These are phyloP conservation scores for Medicago arabica DNA, from an alignment of 306 rosid genomes.

Conservation along the genomic window DNA sequence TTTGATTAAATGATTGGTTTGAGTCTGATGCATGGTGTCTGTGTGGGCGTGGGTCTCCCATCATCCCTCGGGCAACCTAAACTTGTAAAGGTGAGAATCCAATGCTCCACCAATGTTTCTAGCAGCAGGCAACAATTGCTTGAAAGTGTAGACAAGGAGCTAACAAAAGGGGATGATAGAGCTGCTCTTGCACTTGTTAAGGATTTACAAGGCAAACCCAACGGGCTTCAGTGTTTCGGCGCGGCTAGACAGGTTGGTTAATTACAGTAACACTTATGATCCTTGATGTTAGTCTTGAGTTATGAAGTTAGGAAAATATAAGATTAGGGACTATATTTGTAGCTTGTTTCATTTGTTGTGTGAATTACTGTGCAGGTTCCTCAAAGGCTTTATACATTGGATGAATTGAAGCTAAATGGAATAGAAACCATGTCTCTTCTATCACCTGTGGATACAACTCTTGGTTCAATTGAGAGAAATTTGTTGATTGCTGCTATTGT, in stretches of 20 bases:
- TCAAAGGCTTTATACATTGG: constrained; percentile 92
- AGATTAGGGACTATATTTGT: background rate
- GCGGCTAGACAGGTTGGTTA: constrained; percentile 77
- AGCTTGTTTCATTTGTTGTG: constrained; percentile 21
- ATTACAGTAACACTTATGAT: background rate
- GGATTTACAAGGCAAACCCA: constrained; percentile 72
- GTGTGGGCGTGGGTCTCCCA: constrained; percentile 45
- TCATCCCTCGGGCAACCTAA: constrained; percentile 41
- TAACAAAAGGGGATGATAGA: constrained; percentile 71
- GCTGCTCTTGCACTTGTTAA: constrained; percentile 72
- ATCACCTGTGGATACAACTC: constrained; percentile 83
- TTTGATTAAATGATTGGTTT: constrained; percentile 48
- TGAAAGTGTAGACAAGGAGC: constrained; percentile 70
- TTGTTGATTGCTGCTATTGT: constrained; percentile 68
- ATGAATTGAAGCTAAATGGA: constrained; percentile 90
- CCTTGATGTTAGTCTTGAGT: background rate
- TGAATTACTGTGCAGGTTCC: constrained; percentile 64
- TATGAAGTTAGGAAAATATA: background rate
- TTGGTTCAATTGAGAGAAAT: constrained; percentile 82
- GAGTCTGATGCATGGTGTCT: constrained; percentile 50
- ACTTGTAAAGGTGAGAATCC: constrained; percentile 34
- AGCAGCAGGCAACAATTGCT: constrained; percentile 52
- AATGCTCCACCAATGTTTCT: constrained; percentile 59
- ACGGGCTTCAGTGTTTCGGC: constrained; percentile 80
- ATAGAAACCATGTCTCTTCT: constrained; percentile 78